Evolutionary conservation across 306 rosid species (phyloP).

Genomic region (Trichosanthes cucumerina): DNA sequence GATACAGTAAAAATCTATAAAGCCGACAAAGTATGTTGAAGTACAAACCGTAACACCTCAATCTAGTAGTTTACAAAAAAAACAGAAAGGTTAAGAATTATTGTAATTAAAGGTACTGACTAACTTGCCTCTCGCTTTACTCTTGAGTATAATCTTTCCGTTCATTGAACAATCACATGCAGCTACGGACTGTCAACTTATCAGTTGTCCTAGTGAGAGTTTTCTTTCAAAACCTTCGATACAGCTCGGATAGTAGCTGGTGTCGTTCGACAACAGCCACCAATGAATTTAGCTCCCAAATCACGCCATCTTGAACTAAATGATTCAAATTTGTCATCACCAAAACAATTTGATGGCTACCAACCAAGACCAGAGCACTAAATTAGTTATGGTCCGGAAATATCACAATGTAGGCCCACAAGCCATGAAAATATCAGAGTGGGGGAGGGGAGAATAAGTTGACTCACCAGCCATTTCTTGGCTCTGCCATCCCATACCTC

Average conservation of each 20-base stretch:
- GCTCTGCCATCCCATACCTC: constrained; percentile 84
- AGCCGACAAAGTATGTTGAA: neutral
- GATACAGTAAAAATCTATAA: neutral
- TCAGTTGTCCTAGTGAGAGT: neutral
- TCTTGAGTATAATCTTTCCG: neutral
- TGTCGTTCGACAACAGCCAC: constrained; percentile 88
- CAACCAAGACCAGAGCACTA: constrained; percentile 19
- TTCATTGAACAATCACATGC: neutral
- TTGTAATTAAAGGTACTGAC: neutral
- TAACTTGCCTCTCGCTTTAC: constrained; percentile 2
- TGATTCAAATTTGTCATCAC: constrained; percentile 42
- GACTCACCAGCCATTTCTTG: constrained; percentile 79
- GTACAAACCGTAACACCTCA: neutral
- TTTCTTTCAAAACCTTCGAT: constrained; percentile 8
- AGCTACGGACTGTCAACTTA: neutral
- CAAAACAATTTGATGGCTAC: constrained; percentile 72
- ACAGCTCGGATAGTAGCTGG: constrained; percentile 32
- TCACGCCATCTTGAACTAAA: constrained; percentile 61
- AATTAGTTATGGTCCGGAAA: neutral
- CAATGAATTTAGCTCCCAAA: constrained; percentile 67
- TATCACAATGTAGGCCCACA: neutral
- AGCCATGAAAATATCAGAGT: neutral
- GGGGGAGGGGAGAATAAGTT: neutral
- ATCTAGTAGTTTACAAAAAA: neutral
- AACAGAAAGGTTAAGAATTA: neutral